Evolutionary conservation across 352 stramenopile genomes (phyloP), one percentile per base, ranked within the genome.

Genomic region (Globisporangium spiculum): DNA sequence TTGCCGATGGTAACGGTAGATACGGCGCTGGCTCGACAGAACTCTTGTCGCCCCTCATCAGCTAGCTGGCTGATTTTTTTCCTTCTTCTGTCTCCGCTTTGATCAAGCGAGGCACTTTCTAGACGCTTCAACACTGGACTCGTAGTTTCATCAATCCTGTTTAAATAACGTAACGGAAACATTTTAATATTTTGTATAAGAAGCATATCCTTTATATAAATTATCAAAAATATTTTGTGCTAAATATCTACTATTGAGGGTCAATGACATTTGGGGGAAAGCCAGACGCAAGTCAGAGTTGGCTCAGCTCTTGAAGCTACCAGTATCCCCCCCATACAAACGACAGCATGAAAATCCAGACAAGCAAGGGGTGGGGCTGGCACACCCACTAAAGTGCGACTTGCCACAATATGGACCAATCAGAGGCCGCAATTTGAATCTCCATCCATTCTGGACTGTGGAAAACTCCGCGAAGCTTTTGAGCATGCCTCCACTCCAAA

Each of bases 261-360:
- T 24, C 5, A 24, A 52, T 24, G 26, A 24, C 5, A 3, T 46
- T 36, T 12, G 24, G 24, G 3, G 20, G 24, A 60, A 60, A 44
- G 27, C 55, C 27, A 56, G 50, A 56, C 18, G 26, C 34, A 60
- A 41, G 54, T 32, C 26, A 26, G 48, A 55, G 7, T 56, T 27
- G 36, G 30, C 55, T 36, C 16, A 60, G 18, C 44, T 52, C 44
- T 52, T 52, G 44, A 52, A 52, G 18, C 44, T 60, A 14, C 9
- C 27, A 2, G 18, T 26, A 32, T 30, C 36, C 20, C 24, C 30
- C 9, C 54, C 26, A 46, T 48, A 61, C 55, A 61, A 61, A 61
- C 55, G 55, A 44, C 55, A 46, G 20, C 55, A 61, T 61, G 55
- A 61, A 61, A 61, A 61, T 61, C 55, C 55, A 61, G 30, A 41